These are phyloP conservation scores for Hirsutella thompsonii DNA, from an alignment of 2,329 filamentous ascomycete genomes.

Conservation along the genomic window DNA sequence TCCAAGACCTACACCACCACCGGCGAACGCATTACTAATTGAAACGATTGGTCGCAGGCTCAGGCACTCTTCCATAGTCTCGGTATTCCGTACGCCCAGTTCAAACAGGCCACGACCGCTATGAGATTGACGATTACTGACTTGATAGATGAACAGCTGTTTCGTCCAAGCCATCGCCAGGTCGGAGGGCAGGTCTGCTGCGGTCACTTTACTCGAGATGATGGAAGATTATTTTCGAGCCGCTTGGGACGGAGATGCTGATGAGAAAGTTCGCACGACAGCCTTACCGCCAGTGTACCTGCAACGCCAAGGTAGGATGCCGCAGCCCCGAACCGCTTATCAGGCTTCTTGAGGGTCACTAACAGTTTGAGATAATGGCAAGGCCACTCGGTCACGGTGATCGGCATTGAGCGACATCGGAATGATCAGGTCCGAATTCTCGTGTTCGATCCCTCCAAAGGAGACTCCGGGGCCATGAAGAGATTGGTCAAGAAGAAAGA, in stretches of 20 bases:
- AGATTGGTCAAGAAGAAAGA: conserved; percentile 40
- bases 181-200: conserved; percentile 26
- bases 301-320: conserved; percentile 56
- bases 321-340: too few species aligned
- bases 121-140: neutral
- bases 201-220: conserved; percentile 47
- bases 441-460: conserved; percentile 80
- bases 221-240: conserved; percentile 64
- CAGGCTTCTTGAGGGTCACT: too few species aligned
- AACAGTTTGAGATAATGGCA: too few species aligned
- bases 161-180: conserved; percentile 48
- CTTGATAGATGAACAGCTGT: conserved; percentile 27
- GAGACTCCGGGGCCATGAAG: conserved; percentile 50
- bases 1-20: too few species aligned
- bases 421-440: conserved; percentile 58
- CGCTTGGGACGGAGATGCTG: conserved; percentile 26
- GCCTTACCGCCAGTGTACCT: conserved; percentile 75
- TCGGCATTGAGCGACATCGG: conserved; percentile 63
- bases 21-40: too few species aligned
- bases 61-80: conserved; percentile 65
- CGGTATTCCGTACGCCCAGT: conserved; percentile 54
- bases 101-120: too few species aligned
- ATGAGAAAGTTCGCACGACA: conserved; percentile 55
- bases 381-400: conserved; percentile 83
- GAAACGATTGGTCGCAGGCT: conserved; percentile 35